Percentiles rank a stretch among this genome's conserved stretches.
phyloP scores from a whole-genome alignment of 2,329 filamentous ascomycete genomes.

The Diaporthe ampelina region DNA sequence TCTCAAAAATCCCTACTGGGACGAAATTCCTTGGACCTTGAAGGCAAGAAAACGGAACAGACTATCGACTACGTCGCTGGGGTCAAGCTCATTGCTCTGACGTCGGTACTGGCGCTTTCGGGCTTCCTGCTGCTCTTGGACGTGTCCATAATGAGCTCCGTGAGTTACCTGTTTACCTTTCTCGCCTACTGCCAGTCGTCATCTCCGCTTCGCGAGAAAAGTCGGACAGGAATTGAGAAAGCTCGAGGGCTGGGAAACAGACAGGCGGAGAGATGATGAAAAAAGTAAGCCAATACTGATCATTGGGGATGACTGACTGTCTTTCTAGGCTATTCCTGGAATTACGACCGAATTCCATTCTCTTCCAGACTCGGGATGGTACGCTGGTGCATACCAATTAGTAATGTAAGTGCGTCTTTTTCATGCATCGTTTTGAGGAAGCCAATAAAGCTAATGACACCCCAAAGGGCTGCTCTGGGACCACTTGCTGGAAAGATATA shows the following conservation, averaged over 20 bases:
- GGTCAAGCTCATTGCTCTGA: background rate
- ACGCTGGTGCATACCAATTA: slow-evolving; percentile 53
- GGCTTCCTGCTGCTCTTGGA: background rate
- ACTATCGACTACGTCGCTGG: background rate
- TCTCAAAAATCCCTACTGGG: too few species aligned
- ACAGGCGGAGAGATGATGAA: background rate
- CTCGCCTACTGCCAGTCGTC: too few species aligned
- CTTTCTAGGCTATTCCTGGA: slow-evolving; percentile 47
- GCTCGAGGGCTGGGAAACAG: too few species aligned
- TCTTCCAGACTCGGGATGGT: slow-evolving; percentile 59
- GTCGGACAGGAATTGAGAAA: too few species aligned
- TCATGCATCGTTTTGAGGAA: background rate
- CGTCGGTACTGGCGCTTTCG: background rate
- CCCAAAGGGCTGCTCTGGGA: background rate
- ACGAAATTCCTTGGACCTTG: too few species aligned
- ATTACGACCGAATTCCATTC: slow-evolving; percentile 51
- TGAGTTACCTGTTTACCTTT: background rate
- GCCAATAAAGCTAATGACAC: background rate
- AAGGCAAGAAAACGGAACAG: background rate
- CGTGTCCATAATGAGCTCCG: background rate
- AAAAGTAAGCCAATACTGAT: background rate
- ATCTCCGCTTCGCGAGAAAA: too few species aligned
- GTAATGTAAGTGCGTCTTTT: slow-evolving; percentile 26
- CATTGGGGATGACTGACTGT: background rate
- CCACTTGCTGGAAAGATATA: background rate